These are phyloP conservation scores for Aegilops speltoides DNA, from an alignment of 176 grass and related monocot genomes.

Conservation along the genomic window DNA sequence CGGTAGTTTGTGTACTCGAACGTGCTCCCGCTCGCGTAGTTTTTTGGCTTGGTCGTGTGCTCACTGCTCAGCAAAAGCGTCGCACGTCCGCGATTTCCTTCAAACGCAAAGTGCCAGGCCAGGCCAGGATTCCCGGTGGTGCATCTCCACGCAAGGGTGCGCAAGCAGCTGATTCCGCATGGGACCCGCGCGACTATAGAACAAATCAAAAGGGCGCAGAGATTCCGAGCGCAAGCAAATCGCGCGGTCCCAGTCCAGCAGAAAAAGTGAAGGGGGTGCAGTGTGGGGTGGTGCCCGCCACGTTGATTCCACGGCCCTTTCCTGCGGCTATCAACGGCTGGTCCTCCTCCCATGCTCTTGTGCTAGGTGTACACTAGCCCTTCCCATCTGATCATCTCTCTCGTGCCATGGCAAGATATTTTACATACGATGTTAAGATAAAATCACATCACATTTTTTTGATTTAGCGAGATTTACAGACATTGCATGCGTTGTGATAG, in stretches of 20 bases:
- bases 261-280: constrained; percentile 34
- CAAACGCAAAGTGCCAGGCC: neutral
- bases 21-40: neutral
- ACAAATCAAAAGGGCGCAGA: constrained; percentile 9
- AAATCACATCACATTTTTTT: too few relatives aligned
- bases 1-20: neutral
- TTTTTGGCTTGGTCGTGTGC: neutral
- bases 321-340: neutral
- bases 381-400: neutral
- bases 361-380: neutral
- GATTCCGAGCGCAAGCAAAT: constrained; percentile 19
- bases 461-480: too few relatives aligned
- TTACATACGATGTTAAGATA: too few relatives aligned
- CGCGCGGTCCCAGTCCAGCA: constrained; percentile 11
- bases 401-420: too few relatives aligned
- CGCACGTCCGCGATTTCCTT: neutral
- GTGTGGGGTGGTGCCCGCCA: constrained; percentile 47
- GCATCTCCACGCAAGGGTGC: constrained; percentile 2
- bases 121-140: neutral
- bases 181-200: neutral
- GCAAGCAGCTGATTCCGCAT: neutral
- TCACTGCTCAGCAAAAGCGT: neutral
- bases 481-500: too few relatives aligned
- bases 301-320: constrained; percentile 31
- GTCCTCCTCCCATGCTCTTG: neutral